Base-by-base conservation (phyloP, 768 basidiomycete genomes). In the Podaxis sp. region DNA sequence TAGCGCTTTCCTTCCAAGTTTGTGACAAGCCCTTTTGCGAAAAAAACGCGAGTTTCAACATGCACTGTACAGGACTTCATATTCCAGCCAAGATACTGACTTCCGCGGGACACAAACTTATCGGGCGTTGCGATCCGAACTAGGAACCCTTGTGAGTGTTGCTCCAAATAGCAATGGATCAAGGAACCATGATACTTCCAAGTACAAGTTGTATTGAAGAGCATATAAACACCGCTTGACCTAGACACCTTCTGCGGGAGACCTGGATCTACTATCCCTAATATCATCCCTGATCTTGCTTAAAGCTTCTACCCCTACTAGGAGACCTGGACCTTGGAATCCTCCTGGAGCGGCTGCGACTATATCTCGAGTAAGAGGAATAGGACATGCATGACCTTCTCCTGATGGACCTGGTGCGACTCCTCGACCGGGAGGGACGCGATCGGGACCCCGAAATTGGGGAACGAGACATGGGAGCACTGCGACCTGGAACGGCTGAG, bases 271-370 rank as follows among this genome's bases (percentile, higher is more conserved):
- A 71, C 89, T 91, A 70, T 92, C 90, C 70, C 90, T 82, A 64
- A 91, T 91, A 70, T 92, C 90, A 71, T 91, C 90, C 56, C 88
- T 81, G 70, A 88, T 90, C 62, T 79, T 72, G 66, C 88, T 91
- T 66, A 83, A n/a, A 86, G 64, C 79, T 69, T 63, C 85, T 88
- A 64, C 85, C 83, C 68, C 82, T 79, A 72, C 84, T 90, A 25
- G 72, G 71, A 18, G 89, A 21, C 21, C 21, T 21, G 21, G 21
- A 21, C 21, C 21, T 25, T 25, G 3, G 25, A 25, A 21, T 1
- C 21, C 21, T 89, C 44, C 87, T 82, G 66, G 80, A 81, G 61
- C 82, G 76, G 70, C 86, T 88, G 44, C 87, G 79, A 65, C 81
- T 86, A 65, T 88, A 89, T 55, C 82, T 77, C 66, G 90, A 90